Conservation (phyloP, 805 yeast genomes). For the Kodamaea kaohsiungensis region DNA sequence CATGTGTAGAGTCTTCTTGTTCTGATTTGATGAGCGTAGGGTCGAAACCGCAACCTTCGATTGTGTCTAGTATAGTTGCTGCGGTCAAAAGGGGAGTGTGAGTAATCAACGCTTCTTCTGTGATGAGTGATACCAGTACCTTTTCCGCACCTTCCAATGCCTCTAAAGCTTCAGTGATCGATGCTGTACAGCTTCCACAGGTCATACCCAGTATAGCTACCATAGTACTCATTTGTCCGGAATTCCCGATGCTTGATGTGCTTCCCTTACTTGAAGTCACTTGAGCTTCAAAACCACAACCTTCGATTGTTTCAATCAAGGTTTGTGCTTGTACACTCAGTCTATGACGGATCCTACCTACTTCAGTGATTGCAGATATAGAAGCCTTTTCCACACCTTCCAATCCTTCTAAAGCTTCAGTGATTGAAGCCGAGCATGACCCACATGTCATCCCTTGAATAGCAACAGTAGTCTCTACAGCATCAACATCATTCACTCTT, state of each 20-base stretch:
- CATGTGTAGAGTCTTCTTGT: not conserved
- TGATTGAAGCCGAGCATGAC: conserved; percentile 73
- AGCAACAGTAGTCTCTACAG: conserved; percentile 4
- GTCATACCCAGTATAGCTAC: conserved; percentile 33
- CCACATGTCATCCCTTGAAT: conserved; percentile 91
- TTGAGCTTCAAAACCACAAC: conserved; percentile 43
- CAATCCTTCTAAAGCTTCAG: conserved; percentile 48
- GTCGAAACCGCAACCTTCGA: conserved; percentile 36
- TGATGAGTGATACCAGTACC: conserved; percentile 37
- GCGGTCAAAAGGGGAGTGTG: conserved; percentile 17
- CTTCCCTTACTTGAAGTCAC: not conserved
- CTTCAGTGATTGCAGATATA: conserved; percentile 77
- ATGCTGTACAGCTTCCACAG: conserved; percentile 44
- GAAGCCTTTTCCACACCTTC: conserved; percentile 55
- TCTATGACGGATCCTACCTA: conserved; percentile 59
- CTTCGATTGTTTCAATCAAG: conserved; percentile 62
- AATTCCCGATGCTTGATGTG: not conserved
- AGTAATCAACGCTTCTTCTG: conserved; percentile 35
- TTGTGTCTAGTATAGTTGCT: conserved; percentile 19
- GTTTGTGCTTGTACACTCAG: conserved; percentile 29
- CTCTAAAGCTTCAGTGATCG: conserved; percentile 35
- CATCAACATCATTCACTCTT: not conserved
- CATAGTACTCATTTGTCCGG: conserved; percentile 3
- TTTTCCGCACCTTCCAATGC: conserved; percentile 22
- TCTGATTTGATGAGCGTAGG: conserved; percentile 13